Evolutionary conservation across 345 rosid genomes (phyloP), one percentile per base, ranked within the genome.

Genomic region (Lumnitzera littorea): DNA sequence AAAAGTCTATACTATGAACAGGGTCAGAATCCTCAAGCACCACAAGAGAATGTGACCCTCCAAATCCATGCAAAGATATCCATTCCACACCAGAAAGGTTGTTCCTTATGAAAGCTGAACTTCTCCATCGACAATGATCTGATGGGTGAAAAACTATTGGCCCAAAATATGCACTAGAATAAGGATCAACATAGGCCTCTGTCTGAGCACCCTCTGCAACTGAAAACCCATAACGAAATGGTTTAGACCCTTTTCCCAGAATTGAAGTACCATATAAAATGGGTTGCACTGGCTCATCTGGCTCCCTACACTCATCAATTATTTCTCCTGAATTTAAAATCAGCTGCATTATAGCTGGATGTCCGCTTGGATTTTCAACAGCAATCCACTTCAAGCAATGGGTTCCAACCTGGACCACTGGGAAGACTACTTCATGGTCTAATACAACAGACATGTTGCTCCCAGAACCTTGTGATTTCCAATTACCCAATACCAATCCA

Each of bases 71-170:
- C 73, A 87, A 70, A 65, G 87, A 68, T 51, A 85, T 59, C 94
- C 94, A 84, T 71, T 87, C 96, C 57, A 87, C 89, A 62, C 86
- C 90, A 55, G 90, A 81, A 27, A 87, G 84, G 62, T 92, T 87
- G 74, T 80, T 81, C 70, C 85, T 81, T 53, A 78, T 75, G 59
- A 87, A 68, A 48, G 78, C 85, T 25, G 96, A 85, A 72, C 84
- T 84, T 70, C 74, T 82, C 95, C 95, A 87, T 50, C 65, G 62
- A 62, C 95, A 87, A 13, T 82, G 80, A 72, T 67, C 52, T 56
- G 79, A 80, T 54, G 95, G 95, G 66, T 74, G 83, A 69, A 87
- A 87, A 15, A 75, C 61, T 66, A 87, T 71, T 12, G 90, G 90
- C 46, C 90, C 88, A 48, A 87, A 74, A 60, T 81, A 80, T 54